These are phyloP conservation scores for Fraxinus latifolia DNA, from an alignment of 305 asterid genomes.

Conservation along the genomic window DNA sequence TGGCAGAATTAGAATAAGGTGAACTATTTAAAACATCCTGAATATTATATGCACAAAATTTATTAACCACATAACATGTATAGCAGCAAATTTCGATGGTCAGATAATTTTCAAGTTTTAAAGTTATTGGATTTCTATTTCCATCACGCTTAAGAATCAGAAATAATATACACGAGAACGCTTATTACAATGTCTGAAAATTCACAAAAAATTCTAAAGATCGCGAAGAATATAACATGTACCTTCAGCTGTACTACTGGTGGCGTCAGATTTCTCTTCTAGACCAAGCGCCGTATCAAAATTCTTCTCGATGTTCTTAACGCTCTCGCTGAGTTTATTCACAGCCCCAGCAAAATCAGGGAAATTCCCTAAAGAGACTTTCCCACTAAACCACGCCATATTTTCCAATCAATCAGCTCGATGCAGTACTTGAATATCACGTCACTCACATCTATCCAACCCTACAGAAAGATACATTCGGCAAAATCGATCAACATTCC, in stretches of 20 bases:
- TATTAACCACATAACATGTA: not conserved
- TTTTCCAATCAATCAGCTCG: constrained; percentile 35
- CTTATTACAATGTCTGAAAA: not conserved
- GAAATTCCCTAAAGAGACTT: constrained; percentile 57
- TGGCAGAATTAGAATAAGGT: not conserved
- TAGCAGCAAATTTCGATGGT: not conserved
- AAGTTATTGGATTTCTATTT: not conserved
- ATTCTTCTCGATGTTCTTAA: constrained; percentile 77
- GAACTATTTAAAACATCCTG: not conserved
- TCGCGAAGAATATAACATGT: constrained; percentile 1
- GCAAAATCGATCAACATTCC: not conserved
- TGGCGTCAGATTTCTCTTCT: constrained; percentile 54
- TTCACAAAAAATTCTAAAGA: not conserved
- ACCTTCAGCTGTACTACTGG: constrained; percentile 48
- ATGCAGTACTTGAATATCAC: constrained; percentile 28
- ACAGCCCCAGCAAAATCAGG: constrained; percentile 81
- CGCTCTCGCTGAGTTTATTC: constrained; percentile 79
- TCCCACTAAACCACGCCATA: constrained; percentile 83
- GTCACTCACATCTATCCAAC: constrained; percentile 14
- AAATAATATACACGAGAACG: not conserved
- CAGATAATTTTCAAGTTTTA: not conserved
- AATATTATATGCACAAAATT: not conserved
- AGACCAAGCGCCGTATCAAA: constrained; percentile 80
- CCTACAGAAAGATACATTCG: constrained; percentile 17
- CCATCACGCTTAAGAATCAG: constrained; percentile 3